Base-by-base conservation (phyloP, 2,329 filamentous ascomycete genomes). In the Stemphylium vesicarium region DNA sequence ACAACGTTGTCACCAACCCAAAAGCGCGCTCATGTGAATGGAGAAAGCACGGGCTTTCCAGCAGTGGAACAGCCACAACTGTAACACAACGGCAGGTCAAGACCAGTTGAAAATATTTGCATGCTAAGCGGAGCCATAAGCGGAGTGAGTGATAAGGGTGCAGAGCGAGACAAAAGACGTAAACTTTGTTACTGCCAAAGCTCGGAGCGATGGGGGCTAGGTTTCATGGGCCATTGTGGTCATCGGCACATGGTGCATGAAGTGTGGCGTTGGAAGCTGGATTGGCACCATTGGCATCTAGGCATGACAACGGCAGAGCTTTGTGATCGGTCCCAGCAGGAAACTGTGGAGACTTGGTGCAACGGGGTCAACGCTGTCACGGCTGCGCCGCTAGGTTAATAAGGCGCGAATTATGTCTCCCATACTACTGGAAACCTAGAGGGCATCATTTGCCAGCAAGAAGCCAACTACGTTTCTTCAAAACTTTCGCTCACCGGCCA, bases 181-280 rank as follows among this genome's bases (percentile, higher is more conserved):
- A 31, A 55, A 46, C 32, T 40, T 55, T 50, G 38, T 33, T 13
- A 13, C 12, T 40, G 32, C 29, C 41, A 40, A 45, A 51, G 39
- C 13, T n/a, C 35, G 22, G 13, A 29, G 40, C 37, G 31, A 26
- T 49, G 36, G 16, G 16, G 20, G 35, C 24, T 37, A 41, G 29
- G 22, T 32, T 10, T 18, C 22, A 44, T 16, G 15, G 11, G 39
- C 46, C 31, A 45, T 9, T 2, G 42, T 33, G 22, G 11, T 18
- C 29, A 50, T 13, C 40, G 22, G 46, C 46, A 45, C 18, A 24
- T 18, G 39, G 29, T 20, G 43, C 40, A 40, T 48, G 40, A 44
- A 26, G 20, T 22, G 48, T 57, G 48, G 56, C 57, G 56, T 57
- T 33, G 37, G 33, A 58, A 39, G 31, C 24, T 39, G 22, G 22